A percentile compares a stretch with the other conserved stretches of the same genome.
Conservation (phyloP, 257 asterid species). For the Fraxinus cuspidata region DNA sequence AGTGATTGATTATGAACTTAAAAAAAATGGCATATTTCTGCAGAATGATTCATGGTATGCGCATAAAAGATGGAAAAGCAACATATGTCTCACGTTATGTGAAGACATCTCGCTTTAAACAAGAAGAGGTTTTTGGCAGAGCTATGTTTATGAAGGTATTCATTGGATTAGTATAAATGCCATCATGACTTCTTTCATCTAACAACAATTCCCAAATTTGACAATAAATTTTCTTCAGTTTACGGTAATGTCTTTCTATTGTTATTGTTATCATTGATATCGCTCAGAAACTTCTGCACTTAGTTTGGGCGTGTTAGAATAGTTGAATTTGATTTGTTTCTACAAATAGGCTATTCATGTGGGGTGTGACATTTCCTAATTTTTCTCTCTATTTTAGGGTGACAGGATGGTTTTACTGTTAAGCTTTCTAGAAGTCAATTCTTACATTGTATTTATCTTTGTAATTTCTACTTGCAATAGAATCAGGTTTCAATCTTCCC, state of each 20-base stretch:
- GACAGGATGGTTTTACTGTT: not conserved
- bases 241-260: not conserved
- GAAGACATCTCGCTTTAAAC: constrained; percentile 81
- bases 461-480: not conserved
- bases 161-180: not conserved
- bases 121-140: constrained; percentile 81
- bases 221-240: not conserved
- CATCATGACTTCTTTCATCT: not conserved
- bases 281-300: not conserved
- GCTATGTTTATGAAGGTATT: constrained; percentile 86
- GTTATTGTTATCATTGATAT: not conserved
- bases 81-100: constrained; percentile 90
- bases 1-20: constrained; percentile 13
- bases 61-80: constrained; percentile 92
- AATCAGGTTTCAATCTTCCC: not conserved
- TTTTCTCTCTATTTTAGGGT: not conserved
- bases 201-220: not conserved
- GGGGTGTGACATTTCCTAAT: not conserved
- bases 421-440: not conserved
- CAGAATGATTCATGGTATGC: constrained; percentile 98
- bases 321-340: not conserved
- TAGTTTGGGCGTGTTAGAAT: not conserved
- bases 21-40: constrained; percentile 19
- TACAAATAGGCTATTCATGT: not conserved
- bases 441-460: not conserved